Conservation (phyloP, 176 grass and related monocot genomes). For the Aegilops tauschii region DNA sequence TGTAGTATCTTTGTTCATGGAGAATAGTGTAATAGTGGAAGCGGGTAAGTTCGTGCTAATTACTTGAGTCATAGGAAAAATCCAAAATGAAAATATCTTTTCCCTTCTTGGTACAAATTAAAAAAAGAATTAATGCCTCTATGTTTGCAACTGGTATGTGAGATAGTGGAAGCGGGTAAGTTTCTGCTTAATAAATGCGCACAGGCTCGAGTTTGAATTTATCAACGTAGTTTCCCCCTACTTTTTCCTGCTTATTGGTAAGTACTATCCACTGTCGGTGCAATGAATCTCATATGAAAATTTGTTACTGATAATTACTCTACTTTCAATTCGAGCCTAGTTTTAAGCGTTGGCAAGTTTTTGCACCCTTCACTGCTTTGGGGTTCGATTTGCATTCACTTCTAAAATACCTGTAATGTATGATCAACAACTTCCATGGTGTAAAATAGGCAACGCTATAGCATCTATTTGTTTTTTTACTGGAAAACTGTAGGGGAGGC, state of each 20-base stretch:
- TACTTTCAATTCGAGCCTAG: not conserved
- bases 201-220: too few species aligned
- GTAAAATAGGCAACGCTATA: not conserved
- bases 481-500: not conserved
- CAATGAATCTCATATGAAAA: not conserved
- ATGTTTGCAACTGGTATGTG: too few species aligned
- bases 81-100: not conserved
- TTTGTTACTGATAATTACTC: not conserved
- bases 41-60: too few species aligned
- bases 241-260: too few species aligned
- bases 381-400: not conserved
- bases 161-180: too few species aligned
- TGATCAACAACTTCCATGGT: not conserved
- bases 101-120: not conserved
- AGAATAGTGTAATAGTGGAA: too few species aligned
- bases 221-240: too few species aligned
- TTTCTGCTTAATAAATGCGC: too few species aligned
- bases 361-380: not conserved
- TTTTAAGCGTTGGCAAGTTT: not conserved
- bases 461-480: not conserved
- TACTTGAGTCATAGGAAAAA: too few species aligned
- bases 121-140: too few species aligned
- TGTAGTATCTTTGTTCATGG: not conserved
- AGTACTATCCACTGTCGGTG: too few species aligned
- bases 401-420: not conserved